Conservation (phyloP, 768 basidiomycete genomes). For the Crepidotus variabilis region DNA sequence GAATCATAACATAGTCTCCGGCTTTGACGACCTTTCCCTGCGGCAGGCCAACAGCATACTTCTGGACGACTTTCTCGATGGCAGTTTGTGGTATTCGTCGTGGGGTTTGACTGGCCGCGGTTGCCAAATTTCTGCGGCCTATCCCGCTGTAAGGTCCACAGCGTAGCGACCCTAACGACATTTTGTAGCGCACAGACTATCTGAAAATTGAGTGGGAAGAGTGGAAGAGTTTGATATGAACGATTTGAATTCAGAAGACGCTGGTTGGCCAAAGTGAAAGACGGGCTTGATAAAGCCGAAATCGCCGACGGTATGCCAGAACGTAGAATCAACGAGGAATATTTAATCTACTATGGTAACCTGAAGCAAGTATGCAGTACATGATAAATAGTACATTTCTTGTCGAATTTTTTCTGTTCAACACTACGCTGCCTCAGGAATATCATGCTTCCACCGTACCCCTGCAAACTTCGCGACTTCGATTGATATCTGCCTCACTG, state of each 20-base stretch:
- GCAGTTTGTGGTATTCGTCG: constrained; percentile 68
- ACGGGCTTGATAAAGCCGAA: no score
- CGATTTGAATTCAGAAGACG: no score
- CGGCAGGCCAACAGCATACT: constrained; percentile 89
- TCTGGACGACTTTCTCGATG: constrained; percentile 97
- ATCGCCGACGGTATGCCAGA: no score
- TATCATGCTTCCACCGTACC: constrained; percentile 44
- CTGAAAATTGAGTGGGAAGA: no score
- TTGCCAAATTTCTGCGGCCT: constrained; percentile 23
- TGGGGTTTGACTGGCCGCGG: constrained; percentile 14
- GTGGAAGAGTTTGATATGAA: no score
- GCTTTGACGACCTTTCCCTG: constrained; percentile 78
- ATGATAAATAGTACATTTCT: no score
- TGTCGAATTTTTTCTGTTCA: no score
- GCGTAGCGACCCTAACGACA: neutral
- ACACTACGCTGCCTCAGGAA: constrained; percentile 35
- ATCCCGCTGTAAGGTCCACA: neutral
- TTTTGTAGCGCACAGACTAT: neutral
- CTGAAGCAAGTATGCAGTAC: no score
- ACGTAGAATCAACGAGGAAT: no score
- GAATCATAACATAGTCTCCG: constrained; percentile 99
- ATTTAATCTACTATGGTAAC: no score
- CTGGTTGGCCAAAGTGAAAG: no score
- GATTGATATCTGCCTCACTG: constrained; percentile 54
- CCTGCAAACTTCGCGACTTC: constrained; percentile 45